A percentile compares a stretch with the other conserved stretches of the same genome.
Evolutionary conservation across 1,139 yeast species (phyloP).

Genomic region (Yamadazyma triangularis): DNA sequence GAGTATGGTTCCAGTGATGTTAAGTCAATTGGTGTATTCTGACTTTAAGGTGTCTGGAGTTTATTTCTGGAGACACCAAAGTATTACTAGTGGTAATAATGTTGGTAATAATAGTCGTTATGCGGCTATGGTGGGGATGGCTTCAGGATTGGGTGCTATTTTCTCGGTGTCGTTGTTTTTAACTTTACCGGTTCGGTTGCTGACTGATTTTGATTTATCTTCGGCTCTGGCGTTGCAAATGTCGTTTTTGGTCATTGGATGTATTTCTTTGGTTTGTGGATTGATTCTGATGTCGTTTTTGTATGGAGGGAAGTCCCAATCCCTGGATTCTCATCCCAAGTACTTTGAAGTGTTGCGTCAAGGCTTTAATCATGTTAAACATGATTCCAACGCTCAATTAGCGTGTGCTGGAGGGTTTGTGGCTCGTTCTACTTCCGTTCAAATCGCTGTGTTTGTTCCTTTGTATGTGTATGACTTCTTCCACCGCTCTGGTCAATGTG

Average conservation of each 20-base stretch:
- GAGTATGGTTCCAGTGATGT: conserved; percentile 46
- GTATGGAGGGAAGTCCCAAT: conserved; percentile 28
- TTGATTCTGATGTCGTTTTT: conserved; percentile 37
- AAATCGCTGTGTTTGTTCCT: conserved; percentile 61
- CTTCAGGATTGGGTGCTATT: conserved; percentile 67
- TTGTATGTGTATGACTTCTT: conserved; percentile 57
- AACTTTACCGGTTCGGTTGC: conserved; percentile 43
- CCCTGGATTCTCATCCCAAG: conserved; percentile 2
- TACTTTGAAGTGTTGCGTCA: conserved; percentile 34
- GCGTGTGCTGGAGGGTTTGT: conserved; percentile 63
- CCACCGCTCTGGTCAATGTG: conserved; percentile 45
- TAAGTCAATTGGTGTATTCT: conserved; percentile 50
- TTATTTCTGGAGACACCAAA: conserved; percentile 19
- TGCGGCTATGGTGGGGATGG: conserved; percentile 58
- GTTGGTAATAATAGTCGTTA: conserved; percentile 45
- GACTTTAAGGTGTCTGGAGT: conserved; percentile 28
- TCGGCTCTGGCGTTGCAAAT: conserved; percentile 38
- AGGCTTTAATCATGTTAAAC: conserved; percentile 38
- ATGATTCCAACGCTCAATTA: conserved; percentile 33
- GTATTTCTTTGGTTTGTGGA: conserved; percentile 35
- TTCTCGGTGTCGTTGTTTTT: conserved; percentile 49
- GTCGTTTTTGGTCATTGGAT: conserved; percentile 49
- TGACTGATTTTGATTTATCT: conserved; percentile 19
- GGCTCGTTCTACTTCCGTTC: conserved; percentile 61
- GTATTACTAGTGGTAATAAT: conserved; percentile 4